phyloP scores from a whole-genome alignment of 208 protist species.

The Acanthamoeba sp. region DNA sequence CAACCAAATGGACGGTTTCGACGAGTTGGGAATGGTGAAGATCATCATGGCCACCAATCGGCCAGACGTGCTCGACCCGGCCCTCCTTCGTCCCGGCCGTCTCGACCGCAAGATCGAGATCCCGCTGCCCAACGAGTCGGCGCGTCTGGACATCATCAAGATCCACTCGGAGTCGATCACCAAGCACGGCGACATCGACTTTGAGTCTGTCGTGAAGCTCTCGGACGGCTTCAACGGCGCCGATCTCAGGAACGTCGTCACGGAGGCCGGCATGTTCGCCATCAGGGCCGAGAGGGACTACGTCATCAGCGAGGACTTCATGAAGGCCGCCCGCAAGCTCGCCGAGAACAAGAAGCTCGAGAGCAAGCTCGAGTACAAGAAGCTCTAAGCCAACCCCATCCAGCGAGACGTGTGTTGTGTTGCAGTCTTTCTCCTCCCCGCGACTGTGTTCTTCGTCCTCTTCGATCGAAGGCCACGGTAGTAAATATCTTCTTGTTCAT shows the following conservation, averaged over 20 bases:
- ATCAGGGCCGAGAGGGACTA: constrained; percentile 98
- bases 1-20: constrained; percentile 99
- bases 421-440: too few species aligned
- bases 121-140: constrained; percentile 98
- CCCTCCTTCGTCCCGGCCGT: constrained; percentile 97
- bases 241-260: constrained; percentile 98
- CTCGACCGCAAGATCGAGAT: constrained; percentile 96
- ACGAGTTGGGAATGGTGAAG: constrained; percentile 99
- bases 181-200: constrained; percentile 99
- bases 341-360: constrained; percentile 99
- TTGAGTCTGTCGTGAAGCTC: constrained; percentile 98
- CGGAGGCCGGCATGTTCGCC: constrained; percentile 99
- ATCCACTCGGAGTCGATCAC: constrained; percentile 97
- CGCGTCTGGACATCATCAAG: constrained; percentile 97
- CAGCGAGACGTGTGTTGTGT: too few species aligned
- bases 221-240: constrained; percentile 99
- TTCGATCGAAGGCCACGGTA: neutral
- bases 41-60: constrained; percentile 99
- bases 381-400: constrained; percentile 88
- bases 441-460: neutral
- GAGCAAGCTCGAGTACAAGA: constrained; percentile 92
- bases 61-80: constrained; percentile 95
- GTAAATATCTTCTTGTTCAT: constrained; percentile 1
- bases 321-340: constrained; percentile 99
- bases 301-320: constrained; percentile 98